A percentile compares a stretch with the other conserved stretches of the same genome.
phyloP scores from a whole-genome alignment of 2,329 filamentous ascomycete genomes.

The Zasmidium citrigriseum region DNA sequence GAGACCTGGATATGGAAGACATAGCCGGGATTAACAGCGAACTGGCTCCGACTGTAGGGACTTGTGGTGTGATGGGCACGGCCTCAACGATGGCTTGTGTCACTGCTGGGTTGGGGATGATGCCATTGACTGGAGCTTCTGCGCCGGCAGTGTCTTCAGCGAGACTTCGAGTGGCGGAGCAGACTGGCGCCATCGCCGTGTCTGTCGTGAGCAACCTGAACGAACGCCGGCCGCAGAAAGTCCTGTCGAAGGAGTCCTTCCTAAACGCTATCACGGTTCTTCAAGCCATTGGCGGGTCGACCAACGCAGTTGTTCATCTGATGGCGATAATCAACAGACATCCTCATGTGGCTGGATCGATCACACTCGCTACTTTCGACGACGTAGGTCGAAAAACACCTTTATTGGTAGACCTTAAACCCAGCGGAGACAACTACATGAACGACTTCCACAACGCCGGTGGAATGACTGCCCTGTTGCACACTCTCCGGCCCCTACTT shows the following conservation, averaged over 20 bases:
- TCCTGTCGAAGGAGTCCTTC: conserved; percentile 51
- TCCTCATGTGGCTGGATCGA: conserved; percentile 46
- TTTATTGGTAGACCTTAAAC: conserved; percentile 54
- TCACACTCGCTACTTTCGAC: conserved; percentile 50
- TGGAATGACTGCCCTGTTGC: conserved; percentile 52
- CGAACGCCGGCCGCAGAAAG: conserved; percentile 44
- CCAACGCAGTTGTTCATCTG: conserved; percentile 47
- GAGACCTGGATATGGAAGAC: conserved; percentile 69
- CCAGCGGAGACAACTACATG: conserved; percentile 57
- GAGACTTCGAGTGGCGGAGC: conserved; percentile 55
- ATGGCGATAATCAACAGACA: conserved; percentile 53
- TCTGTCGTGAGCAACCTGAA: conserved; percentile 38
- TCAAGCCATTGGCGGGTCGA: conserved; percentile 48
- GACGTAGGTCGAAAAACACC: conserved; percentile 51
- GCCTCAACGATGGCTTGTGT: conserved; percentile 60
- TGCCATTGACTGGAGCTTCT: conserved; percentile 54
- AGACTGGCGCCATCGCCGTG: conserved; percentile 54
- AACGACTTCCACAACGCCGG: conserved; percentile 57
- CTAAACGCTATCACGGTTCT: conserved; percentile 49
- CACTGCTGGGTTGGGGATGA: conserved; percentile 54
- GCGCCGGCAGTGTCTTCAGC: conserved; percentile 57
- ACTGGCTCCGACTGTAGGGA: conserved; percentile 66
- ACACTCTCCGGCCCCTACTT: conserved; percentile 48
- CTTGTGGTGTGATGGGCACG: conserved; percentile 61
- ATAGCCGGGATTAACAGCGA: conserved; percentile 71